Evolutionary conservation across 257 asterid species (phyloP), one percentile per base, ranked within the genome.

Genomic region (Solanum pimpinellifolium): DNA sequence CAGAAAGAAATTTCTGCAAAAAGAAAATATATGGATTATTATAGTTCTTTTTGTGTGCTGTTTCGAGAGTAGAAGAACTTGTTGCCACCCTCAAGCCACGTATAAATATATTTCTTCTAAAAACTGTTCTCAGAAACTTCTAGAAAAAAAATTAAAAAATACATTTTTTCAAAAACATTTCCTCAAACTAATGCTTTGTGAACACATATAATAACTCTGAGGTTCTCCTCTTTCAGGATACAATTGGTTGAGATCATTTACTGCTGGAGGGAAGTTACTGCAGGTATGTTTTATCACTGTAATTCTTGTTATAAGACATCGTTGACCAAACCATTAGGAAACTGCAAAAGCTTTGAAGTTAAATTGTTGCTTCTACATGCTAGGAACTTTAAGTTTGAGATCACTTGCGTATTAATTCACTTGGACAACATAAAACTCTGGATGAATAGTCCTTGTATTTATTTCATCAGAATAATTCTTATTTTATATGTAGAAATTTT

Each of bases 231-330:
- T 83, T 89, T 90, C 94, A 97, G 99, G 99, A 96, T 90, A 92
- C 98, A 44, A 93, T 97, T 89, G 99, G 88, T 91, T 96, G 88
- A 92, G 99, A 92, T 97, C 99, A 84, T 93, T 97, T 89, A 96
- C 99, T 85, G 99, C 99, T 92, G 99, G 99, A 42, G 99, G 99
- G 82, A 97, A 97, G 92, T 89, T 96, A 88, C 89, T 97, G 83
- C 99, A 97, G 99, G 99, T 96, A 90, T 84, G 87, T 33, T 76
- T 89, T 85, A 21, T 81, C 44, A 81, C 69, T 49, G 41, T 47
- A 16, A 11, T 81, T 81, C 18, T 81, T 81, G 13, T 49, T 41
- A 18, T 20, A 49, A 49, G 35, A 81, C 29, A 49, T 81, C 46
- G 20, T 81, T 49, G 68, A 18, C 20, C 39, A n/a, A 25, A 44